Evolutionary conservation across 2,329 filamentous ascomycete genomes (phyloP).

Genomic region (Tolypocladium nubicola): DNA sequence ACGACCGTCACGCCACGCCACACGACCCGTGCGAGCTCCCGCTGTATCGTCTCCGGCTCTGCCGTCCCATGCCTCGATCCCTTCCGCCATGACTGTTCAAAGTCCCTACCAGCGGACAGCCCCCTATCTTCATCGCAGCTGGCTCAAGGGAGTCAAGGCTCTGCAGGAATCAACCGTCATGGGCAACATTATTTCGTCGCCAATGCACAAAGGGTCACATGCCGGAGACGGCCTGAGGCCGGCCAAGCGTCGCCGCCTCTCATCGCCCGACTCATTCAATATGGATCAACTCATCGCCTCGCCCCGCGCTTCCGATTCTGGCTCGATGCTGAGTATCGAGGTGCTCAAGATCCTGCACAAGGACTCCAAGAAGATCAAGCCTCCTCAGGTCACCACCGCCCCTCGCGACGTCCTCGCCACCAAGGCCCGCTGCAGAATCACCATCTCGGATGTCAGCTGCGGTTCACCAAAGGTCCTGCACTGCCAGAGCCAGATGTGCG

Average conservation of each 20-base stretch:
- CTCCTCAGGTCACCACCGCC: constrained; percentile 16
- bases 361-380: constrained; percentile 27
- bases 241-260: constrained; percentile 40
- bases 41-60: not conserved
- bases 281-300: constrained; percentile 22
- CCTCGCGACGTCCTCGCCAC: constrained; percentile 18
- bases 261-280: constrained; percentile 23
- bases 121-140: constrained; percentile 46
- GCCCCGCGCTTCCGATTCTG: constrained; percentile 18
- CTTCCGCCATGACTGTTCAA: constrained; percentile 36
- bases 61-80: constrained; percentile 21
- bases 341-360: constrained; percentile 42
- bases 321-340: constrained; percentile 38
- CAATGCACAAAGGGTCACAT: constrained; percentile 22
- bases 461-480: constrained; percentile 33
- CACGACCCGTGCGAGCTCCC: not conserved
- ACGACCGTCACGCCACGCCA: not conserved
- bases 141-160: constrained; percentile 35
- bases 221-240: constrained; percentile 25
- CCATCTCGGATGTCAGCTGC: constrained; percentile 21
- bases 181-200: constrained; percentile 31
- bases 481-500: constrained; percentile 44
- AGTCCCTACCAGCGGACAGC: constrained; percentile 35
- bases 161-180: constrained; percentile 27
- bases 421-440: constrained; percentile 26